Evolutionary conservation across 345 rosid genomes (phyloP).

Genomic region (Raphanus sativus): DNA sequence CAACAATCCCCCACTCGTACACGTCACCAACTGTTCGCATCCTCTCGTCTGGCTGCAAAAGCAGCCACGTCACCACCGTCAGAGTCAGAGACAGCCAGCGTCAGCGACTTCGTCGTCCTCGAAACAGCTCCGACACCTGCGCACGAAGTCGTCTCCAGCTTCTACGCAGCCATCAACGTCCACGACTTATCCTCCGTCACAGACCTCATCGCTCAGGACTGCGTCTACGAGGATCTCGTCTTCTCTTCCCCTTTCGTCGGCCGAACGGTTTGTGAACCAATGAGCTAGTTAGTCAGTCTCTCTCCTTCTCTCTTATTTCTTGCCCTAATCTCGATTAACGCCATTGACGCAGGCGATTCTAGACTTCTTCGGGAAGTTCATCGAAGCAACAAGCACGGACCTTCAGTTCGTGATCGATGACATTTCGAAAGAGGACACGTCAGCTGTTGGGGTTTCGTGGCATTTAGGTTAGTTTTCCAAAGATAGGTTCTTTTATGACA

Average conservation of each 20-base stretch:
- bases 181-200: slow-evolving; percentile 66
- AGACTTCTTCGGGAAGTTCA: slow-evolving; percentile 74
- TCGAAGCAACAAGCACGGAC: slow-evolving; percentile 56
- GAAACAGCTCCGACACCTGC: slow-evolving; percentile 33
- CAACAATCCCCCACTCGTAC: not conserved
- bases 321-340: not conserved
- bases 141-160: slow-evolving; percentile 59
- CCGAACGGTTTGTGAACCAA: slow-evolving; percentile 46
- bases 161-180: slow-evolving; percentile 62
- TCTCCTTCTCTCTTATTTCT: not conserved
- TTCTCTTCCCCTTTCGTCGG: slow-evolving; percentile 80
- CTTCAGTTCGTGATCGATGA: slow-evolving; percentile 75
- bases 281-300: too few species aligned
- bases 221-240: slow-evolving; percentile 89
- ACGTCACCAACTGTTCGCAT: not conserved
- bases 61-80: slow-evolving; percentile 3
- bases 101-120: not conserved
- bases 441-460: slow-evolving; percentile 81
- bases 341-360: slow-evolving; percentile 56
- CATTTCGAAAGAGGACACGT: slow-evolving; percentile 66
- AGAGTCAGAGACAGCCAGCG: not conserved
- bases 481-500: not conserved
- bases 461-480: slow-evolving; percentile 59
- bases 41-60: not conserved
- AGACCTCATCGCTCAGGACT: slow-evolving; percentile 66